Evolutionary conservation across 768 basidiomycete species (phyloP).

Genomic region (Kwoniella dendrophila): DNA sequence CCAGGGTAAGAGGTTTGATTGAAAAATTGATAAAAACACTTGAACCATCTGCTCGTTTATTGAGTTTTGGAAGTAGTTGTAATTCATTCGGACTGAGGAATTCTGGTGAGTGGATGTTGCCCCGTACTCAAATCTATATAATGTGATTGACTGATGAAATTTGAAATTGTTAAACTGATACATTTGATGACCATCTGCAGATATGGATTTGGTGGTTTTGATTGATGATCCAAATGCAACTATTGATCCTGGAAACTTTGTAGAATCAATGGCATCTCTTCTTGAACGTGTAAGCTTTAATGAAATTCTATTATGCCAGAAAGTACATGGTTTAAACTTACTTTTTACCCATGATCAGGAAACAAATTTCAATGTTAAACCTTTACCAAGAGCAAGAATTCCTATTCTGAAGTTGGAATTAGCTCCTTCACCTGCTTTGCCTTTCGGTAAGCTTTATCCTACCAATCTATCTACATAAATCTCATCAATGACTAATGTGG

Average conservation of each 20-base stretch:
- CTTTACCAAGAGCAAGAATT: conserved; percentile 93
- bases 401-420: conserved; percentile 97
- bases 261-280: conserved; percentile 88
- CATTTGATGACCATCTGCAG: too few species aligned
- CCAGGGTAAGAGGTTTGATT: conserved; percentile 77
- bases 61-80: conserved; percentile 94
- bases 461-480: not conserved
- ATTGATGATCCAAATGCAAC: conserved; percentile 80
- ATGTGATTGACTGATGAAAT: conserved; percentile 12
- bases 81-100: conserved; percentile 96
- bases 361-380: conserved; percentile 69
- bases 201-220: conserved; percentile 98
- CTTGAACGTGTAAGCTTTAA: conserved; percentile 76
- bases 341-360: conserved; percentile 24
- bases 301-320: too few species aligned
- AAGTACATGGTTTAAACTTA: too few species aligned
- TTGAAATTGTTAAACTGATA: too few species aligned
- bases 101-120: conserved; percentile 67
- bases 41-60: conserved; percentile 82
- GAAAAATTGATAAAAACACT: conserved; percentile 94
- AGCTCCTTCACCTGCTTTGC: conserved; percentile 61
- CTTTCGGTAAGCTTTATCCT: conserved; percentile 39
- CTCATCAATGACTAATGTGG: too few species aligned
- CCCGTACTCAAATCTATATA: not conserved
- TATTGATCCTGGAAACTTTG: conserved; percentile 78